Base-by-base conservation (phyloP, 768 basidiomycete genomes). In the Mycena rosella region DNA sequence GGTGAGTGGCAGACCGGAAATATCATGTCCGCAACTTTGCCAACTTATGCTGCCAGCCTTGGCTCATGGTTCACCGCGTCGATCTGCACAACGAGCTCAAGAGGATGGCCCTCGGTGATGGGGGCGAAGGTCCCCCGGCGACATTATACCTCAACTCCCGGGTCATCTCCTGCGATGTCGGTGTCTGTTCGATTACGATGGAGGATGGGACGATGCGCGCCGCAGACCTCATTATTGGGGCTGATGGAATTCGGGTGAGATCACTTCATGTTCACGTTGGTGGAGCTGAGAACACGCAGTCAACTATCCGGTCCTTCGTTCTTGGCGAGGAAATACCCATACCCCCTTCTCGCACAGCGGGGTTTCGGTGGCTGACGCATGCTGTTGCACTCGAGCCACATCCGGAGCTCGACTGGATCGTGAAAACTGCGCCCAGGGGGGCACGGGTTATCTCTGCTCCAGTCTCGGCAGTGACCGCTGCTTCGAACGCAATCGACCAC, bases 331-430 rank as follows among this genome's bases (percentile, higher is more conserved):
- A 60, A 24, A 60, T 69, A 27, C 1, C 13, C 1, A 56, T 69
- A n/a, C 58, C 62, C 2, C 57, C 68, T 0, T 69, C 68, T 0
- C 42, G n/a, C 10, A 69, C 63, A 34, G 68, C 68, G 15, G 68
- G 58, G 3, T 69, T 64, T 42, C 63, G 68, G 13, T 69, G 68
- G 68, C 49, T 69, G 26, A 58, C 61, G 13, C 29, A 69, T 13
- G 44, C 63, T 8, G 42, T 9, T 15, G 63, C 26, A 10, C 57
- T 64, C 13, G 63, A 64, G 0, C 62, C 68, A 2, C 61, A 69
- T 32, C 58, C 67, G 2, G 68, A 69, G 36, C 47, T 69, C 5
- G 68, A 69, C 52, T 69, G 68, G 68, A 65, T 69, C 38, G 61
- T 63, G 11, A 68, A 63, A 36, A 59, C 40, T 1, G 32, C 56